phyloP scores from a whole-genome alignment of 2,329 filamentous ascomycete genomes.

The Ophiosphaerella korrae region DNA sequence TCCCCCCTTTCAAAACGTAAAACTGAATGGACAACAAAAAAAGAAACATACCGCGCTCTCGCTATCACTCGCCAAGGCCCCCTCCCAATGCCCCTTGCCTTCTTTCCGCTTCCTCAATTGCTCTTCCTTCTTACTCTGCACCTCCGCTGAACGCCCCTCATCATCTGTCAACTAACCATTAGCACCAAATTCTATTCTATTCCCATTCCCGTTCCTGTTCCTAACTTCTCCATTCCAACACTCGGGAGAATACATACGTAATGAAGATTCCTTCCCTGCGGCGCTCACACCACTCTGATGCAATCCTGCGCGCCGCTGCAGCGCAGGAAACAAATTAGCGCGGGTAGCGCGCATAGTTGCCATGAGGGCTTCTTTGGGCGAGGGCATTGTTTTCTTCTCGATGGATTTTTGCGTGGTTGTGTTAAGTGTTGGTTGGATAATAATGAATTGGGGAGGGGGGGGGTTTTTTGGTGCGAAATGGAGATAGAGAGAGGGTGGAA shows the following conservation, averaged over 20 bases:
- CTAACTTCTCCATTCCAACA: too few relatives aligned
- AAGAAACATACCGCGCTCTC: conserved; percentile 46
- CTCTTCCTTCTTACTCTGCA: conserved; percentile 52
- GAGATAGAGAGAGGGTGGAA: too few relatives aligned
- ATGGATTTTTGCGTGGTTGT: too few relatives aligned
- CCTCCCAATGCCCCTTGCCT: conserved; percentile 52
- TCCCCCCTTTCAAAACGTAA: too few relatives aligned
- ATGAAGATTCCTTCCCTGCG: conserved; percentile 52
- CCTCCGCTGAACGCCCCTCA: conserved; percentile 45
- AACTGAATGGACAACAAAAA: background rate
- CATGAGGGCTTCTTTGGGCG: conserved; percentile 24
- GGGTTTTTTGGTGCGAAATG: too few relatives aligned
- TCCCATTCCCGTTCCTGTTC: too few relatives aligned
- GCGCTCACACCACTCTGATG: conserved; percentile 43
- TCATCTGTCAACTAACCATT: too few relatives aligned
- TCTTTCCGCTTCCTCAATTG: conserved; percentile 51
- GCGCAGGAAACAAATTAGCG: conserved; percentile 33
- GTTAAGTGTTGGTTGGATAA: too few relatives aligned
- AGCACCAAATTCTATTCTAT: too few relatives aligned
- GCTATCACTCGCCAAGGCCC: conserved; percentile 50
- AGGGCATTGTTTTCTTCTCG: too few relatives aligned
- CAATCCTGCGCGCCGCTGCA: conserved; percentile 46
- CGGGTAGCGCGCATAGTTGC: conserved; percentile 39
- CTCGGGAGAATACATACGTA: conserved; percentile 52
- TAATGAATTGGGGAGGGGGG: too few relatives aligned